Conservation (phyloP, 352 stramenopile species). For the Elongisporangium senticosum region DNA sequence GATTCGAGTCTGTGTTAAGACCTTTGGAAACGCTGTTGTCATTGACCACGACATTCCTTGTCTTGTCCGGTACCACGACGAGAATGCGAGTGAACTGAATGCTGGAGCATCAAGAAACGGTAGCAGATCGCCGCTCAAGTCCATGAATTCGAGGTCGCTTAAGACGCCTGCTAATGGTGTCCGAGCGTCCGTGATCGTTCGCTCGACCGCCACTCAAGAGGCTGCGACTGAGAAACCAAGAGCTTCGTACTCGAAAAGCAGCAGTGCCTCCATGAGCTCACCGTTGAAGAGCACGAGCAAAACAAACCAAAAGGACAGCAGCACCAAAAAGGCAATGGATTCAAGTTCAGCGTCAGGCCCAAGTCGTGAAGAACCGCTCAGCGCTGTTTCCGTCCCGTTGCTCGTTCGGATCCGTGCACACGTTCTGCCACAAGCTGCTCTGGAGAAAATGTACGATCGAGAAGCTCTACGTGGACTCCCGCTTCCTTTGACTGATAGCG, state of each 20-base stretch:
- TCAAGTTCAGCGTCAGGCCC: conserved; percentile 9
- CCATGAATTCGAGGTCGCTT: background rate
- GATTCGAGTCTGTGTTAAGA: conserved; percentile 43
- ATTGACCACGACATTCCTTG: conserved; percentile 69
- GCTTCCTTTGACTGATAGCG: conserved; percentile 12
- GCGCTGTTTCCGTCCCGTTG: conserved; percentile 13
- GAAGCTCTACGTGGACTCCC: conserved; percentile 27
- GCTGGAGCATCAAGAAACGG: background rate
- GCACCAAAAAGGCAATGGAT: conserved; percentile 10
- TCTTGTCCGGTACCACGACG: conserved; percentile 23
- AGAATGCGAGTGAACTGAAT: background rate
- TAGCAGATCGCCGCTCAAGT: background rate
- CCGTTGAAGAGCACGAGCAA: conserved; percentile 2
- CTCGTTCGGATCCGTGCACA: conserved; percentile 57
- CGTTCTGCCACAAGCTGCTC: conserved; percentile 36
- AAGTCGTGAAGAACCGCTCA: conserved; percentile 4
- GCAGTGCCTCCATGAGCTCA: conserved; percentile 1
- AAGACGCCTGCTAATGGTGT: background rate
- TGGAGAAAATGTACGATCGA: conserved; percentile 44
- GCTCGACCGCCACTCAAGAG: conserved; percentile 56
- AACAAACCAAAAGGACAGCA: background rate
- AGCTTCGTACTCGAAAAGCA: conserved; percentile 2
- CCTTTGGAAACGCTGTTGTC: conserved; percentile 35
- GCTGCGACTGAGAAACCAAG: conserved; percentile 28
- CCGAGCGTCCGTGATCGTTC: conserved; percentile 45